Base-by-base conservation (phyloP, 805 yeast genomes). In the Isabelozyma pseudorhagii region DNA sequence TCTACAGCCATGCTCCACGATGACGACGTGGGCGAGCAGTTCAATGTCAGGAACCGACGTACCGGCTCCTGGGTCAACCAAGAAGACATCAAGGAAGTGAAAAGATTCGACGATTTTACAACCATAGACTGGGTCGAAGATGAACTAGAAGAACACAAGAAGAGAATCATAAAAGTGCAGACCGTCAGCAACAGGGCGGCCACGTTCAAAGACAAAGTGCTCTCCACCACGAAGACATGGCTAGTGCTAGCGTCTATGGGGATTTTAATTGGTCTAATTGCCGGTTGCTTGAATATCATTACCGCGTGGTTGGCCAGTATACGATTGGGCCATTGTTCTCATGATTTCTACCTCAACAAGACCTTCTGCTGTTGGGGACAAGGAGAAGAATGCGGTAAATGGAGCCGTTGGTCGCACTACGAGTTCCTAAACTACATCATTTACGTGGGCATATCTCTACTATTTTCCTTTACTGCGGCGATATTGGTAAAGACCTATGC, bases 251-350 rank as follows among this genome's bases (percentile, higher is more conserved):
- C 92, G 0, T 56, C 78, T 1, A 88, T 90, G 51, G 99, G 98
- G 0, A 62, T 85, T 0, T 54, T 77, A 3, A 86, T 92, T 47
- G 99, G 99, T 4, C 59, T 80, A 1, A 84, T 90, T 38, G 98
- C 99, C 0, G 96, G 90, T 0, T 74, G 80, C 14, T 70, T 94
- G 47, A 91, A 89, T 59, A 80, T 93, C 14, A 77, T 90, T 14
- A 90, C 98, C 0, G 93, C 89, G 46, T 90, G 92, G 80, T 68
- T 94, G n/a, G 86, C 90, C 3, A 85, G 85, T 59, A 66, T 91
- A 53, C 82, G 90, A 52, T 70, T 80, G 1, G 99, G 99, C 0
- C 82, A 85, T 66, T 94, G 99, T 68, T 63, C 81, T 1, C 66
- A 77, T 15, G 81, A 83, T 31, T 82, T 90, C 64, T 82, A 91